Evolutionary conservation across 306 rosid species (phyloP).

Genomic region (Elaeagnus macrophylla): DNA sequence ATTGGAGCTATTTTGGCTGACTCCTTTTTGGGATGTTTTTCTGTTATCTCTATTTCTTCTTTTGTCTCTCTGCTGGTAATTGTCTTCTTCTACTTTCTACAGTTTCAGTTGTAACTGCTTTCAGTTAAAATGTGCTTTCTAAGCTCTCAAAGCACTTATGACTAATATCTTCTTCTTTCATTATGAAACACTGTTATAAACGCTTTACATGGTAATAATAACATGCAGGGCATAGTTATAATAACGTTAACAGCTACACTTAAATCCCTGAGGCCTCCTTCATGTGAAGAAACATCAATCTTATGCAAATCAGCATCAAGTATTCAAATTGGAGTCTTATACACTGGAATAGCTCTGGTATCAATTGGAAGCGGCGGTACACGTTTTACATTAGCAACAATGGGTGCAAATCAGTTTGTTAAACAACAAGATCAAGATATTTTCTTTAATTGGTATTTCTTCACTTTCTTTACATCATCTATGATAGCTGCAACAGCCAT

Average conservation of each 20-base stretch:
- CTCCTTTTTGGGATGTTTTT: constrained; percentile 40
- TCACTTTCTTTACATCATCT: constrained; percentile 9
- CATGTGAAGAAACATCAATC: constrained; percentile 16
- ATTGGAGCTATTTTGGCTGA: constrained; percentile 43
- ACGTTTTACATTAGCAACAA: constrained; percentile 32
- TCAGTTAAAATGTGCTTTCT: background rate
- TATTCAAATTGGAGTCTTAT: constrained; percentile 22
- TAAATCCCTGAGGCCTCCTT: constrained; percentile 23
- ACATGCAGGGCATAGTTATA: constrained; percentile 28
- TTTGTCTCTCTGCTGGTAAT: constrained; percentile 23
- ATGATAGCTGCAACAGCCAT: constrained; percentile 13
- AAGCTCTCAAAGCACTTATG: too few relatives aligned
- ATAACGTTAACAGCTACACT: constrained; percentile 26
- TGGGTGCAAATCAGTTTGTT: constrained; percentile 40
- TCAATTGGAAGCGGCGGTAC: constrained; percentile 37
- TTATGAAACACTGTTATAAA: background rate
- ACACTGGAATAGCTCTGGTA: constrained; percentile 14
- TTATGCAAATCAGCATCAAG: constrained; percentile 24
- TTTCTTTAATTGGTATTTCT: constrained; percentile 47
- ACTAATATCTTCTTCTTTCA: too few relatives aligned
- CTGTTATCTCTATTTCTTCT: constrained; percentile 25
- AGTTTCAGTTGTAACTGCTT: background rate
- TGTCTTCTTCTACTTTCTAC: background rate
- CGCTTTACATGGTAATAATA: background rate
- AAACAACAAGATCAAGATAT: constrained; percentile 14